These are phyloP conservation scores for Epichloe hybrida DNA, from an alignment of 2,329 filamentous ascomycete species.

Conservation along the genomic window DNA sequence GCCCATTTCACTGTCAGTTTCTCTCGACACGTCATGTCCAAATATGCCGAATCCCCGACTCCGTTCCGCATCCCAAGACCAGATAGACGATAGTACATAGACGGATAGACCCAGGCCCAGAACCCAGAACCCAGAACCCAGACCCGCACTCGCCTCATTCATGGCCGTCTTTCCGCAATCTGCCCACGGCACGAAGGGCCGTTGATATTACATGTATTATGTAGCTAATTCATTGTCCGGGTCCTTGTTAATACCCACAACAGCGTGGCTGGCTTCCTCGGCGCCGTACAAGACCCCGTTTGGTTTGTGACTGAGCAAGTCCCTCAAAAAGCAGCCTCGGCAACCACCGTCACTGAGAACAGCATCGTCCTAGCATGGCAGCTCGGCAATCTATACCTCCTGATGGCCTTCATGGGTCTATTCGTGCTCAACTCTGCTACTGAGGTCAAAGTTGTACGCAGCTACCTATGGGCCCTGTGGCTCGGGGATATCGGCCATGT, in stretches of 20 bases:
- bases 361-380: slow-evolving; percentile 49
- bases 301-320: slow-evolving; percentile 54
- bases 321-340: slow-evolving; percentile 19
- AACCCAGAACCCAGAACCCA: slow-evolving; percentile 2
- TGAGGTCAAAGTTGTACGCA: slow-evolving; percentile 51
- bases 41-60: slow-evolving; percentile 1
- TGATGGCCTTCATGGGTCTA: slow-evolving; percentile 50
- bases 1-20: slow-evolving; percentile 50
- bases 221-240: slow-evolving; percentile 8
- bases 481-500: slow-evolving; percentile 56
- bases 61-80: not conserved
- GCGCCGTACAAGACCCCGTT: slow-evolving; percentile 39
- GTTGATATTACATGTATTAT: not conserved
- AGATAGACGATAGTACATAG: not conserved
- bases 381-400: slow-evolving; percentile 55
- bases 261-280: slow-evolving; percentile 46
- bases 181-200: not conserved
- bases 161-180: not conserved
- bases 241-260: not conserved
- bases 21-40: not conserved
- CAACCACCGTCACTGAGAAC: slow-evolving; percentile 26
- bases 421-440: slow-evolving; percentile 50
- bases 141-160: not conserved
- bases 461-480: slow-evolving; percentile 53
- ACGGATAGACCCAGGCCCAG: not conserved